Evolutionary conservation across 176 grass and related monocot species (phyloP).

Genomic region (Poa pratensis): DNA sequence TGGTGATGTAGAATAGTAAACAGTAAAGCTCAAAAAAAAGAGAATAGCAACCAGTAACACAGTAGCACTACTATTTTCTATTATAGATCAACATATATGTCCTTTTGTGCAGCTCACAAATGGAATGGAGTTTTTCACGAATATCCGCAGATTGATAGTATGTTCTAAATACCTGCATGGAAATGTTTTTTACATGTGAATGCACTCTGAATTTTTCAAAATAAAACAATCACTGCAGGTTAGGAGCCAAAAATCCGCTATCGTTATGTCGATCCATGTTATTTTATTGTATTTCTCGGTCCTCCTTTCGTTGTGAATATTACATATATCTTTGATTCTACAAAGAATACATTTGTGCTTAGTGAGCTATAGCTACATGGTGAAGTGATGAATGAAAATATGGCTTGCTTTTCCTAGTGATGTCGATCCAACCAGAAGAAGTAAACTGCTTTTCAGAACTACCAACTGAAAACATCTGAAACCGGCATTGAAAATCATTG

Average conservation of each 20-base stretch:
- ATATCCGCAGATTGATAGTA: background rate
- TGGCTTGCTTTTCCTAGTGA: background rate
- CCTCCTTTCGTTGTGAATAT: constrained; percentile 24
- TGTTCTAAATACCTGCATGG: background rate
- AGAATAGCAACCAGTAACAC: no score
- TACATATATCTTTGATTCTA: background rate
- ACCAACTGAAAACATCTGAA: background rate
- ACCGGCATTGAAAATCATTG: background rate
- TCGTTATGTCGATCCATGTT: constrained; percentile 1
- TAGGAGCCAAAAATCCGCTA: background rate
- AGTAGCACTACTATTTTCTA: background rate
- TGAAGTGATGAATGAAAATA: background rate
- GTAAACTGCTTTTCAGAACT: constrained; percentile 9
- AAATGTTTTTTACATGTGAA: background rate
- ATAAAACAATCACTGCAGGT: background rate
- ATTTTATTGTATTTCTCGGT: background rate
- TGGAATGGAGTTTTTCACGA: background rate
- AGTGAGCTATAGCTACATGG: background rate
- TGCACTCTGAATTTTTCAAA: background rate
- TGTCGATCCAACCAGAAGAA: constrained; percentile 9
- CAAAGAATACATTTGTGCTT: background rate
- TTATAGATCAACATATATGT: background rate
- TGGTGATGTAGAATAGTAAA: background rate
- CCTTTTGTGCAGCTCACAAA: background rate
- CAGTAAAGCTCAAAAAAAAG: background rate